Conservation (phyloP, 805 yeast genomes). For the Cyberlindnera maclurae region DNA sequence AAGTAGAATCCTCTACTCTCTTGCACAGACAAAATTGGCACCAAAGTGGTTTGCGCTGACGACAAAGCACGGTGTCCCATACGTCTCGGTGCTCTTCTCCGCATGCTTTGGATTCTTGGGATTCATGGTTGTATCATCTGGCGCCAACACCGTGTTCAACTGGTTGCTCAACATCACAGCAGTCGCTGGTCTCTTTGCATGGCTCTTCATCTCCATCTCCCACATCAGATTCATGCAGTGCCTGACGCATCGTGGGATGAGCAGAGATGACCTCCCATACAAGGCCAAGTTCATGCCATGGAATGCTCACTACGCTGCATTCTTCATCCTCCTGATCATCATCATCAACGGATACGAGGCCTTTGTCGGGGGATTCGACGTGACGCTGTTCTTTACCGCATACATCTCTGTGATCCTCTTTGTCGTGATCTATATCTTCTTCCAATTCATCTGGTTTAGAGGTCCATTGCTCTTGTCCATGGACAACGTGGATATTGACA, state of each 20-base stretch:
- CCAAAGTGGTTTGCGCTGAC: constrained; percentile 45
- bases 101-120: constrained; percentile 59
- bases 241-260: constrained; percentile 52
- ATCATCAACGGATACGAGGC: constrained; percentile 68
- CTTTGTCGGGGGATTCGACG: constrained; percentile 47
- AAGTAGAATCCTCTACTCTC: constrained; percentile 59
- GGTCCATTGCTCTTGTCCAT: constrained; percentile 37
- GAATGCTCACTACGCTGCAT: constrained; percentile 55
- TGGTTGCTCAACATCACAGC: constrained; percentile 76
- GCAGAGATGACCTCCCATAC: constrained; percentile 65
- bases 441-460: constrained; percentile 43
- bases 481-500: constrained; percentile 62
- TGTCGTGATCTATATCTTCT: constrained; percentile 44
- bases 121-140: constrained; percentile 45
- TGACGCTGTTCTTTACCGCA: constrained; percentile 56
- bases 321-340: constrained; percentile 46
- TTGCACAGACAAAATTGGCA: constrained; percentile 53
- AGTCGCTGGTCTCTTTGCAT: constrained; percentile 66
- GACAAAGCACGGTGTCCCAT: constrained; percentile 56
- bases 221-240: constrained; percentile 68
- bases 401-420: constrained; percentile 65
- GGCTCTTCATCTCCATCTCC: constrained; percentile 59
- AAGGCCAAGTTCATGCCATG: constrained; percentile 68
- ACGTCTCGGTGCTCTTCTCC: constrained; percentile 47
- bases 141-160: constrained; percentile 53